A percentile compares a stretch with the other conserved stretches of the same genome.
Conservation (phyloP, 2,329 filamentous ascomycete genomes). For the Colletotrichum limetticola region DNA sequence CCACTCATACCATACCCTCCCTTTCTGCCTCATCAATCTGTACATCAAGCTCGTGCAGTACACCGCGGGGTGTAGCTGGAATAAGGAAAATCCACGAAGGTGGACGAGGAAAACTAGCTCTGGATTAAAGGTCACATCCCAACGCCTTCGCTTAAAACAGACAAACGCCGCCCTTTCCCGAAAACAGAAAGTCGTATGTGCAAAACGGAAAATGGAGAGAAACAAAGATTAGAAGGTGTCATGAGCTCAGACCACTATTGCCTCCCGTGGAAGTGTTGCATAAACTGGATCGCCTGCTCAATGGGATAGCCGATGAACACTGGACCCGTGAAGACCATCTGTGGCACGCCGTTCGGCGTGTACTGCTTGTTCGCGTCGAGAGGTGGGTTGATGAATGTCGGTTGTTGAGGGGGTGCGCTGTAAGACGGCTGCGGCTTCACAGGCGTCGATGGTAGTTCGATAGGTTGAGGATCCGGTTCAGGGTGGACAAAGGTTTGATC, state of each 20-base stretch:
- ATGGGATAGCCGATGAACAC: constrained; percentile 93
- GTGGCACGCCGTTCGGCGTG: constrained; percentile 53
- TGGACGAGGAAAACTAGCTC: neutral
- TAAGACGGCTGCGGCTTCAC: constrained; percentile 37
- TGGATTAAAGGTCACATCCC: constrained; percentile 1
- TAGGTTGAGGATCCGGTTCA: constrained; percentile 7
- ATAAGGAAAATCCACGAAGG: neutral
- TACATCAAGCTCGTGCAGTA: constrained; percentile 16
- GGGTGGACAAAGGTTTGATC: constrained; percentile 26
- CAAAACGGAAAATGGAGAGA: constrained; percentile 22
- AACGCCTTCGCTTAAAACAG: constrained; percentile 29
- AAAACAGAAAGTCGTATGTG: neutral
- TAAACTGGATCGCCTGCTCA: constrained; percentile 81
- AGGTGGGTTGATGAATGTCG: constrained; percentile 63
- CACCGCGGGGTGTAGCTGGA: neutral
- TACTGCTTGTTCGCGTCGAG: constrained; percentile 45
- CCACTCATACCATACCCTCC: constrained; percentile 5
- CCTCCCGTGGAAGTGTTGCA: constrained; percentile 67
- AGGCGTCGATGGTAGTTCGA: constrained; percentile 37
- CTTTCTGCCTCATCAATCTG: constrained; percentile 11
- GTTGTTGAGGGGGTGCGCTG: constrained; percentile 48
- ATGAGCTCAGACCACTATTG: constrained; percentile 31
- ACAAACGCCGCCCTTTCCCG: constrained; percentile 9
- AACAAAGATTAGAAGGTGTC: neutral
- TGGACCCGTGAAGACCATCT: constrained; percentile 90